Evolutionary conservation across 192 early-diverging fungal genomes (phyloP).

Genomic region (Linnemannia elongata): DNA sequence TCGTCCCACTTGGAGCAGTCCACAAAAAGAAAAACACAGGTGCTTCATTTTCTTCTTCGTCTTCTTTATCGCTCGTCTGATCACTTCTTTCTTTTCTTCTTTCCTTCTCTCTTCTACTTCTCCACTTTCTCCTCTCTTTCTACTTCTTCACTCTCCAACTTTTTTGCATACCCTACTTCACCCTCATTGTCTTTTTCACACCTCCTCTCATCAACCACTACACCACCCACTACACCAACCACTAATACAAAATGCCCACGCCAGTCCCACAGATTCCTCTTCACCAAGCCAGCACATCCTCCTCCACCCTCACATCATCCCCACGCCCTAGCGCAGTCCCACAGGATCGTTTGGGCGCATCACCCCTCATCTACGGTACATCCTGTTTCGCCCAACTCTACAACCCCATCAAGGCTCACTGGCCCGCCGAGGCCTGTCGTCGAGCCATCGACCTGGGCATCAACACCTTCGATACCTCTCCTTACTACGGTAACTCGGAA

Average conservation of each 20-base stretch:
- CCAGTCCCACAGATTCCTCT: not conserved
- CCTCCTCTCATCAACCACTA: not conserved
- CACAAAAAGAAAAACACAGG: not conserved
- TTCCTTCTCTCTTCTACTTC: not conserved
- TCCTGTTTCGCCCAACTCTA: conserved; percentile 65
- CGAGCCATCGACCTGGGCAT: conserved; percentile 69
- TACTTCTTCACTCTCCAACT: not conserved
- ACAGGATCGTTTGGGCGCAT: conserved; percentile 54
- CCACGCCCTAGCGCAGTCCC: conserved; percentile 14
- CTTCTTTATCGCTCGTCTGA: not conserved
- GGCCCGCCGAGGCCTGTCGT: conserved; percentile 62
- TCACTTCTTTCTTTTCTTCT: not conserved
- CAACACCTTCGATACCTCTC: conserved; percentile 79
- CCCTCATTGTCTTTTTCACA: not conserved
- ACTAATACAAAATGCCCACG: not conserved
- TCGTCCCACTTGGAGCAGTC: not conserved
- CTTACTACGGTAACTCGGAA: conserved; percentile 81
- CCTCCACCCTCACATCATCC: not conserved
- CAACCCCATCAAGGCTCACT: conserved; percentile 60
- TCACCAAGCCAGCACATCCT: not conserved
- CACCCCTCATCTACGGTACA: conserved; percentile 67
- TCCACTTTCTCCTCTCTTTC: not conserved
- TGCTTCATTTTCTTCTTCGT: not conserved
- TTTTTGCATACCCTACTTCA: not conserved
- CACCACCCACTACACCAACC: conserved; percentile 1